These are phyloP conservation scores for Suillus americanus DNA, from an alignment of 768 basidiomycete genomes.

Conservation along the genomic window DNA sequence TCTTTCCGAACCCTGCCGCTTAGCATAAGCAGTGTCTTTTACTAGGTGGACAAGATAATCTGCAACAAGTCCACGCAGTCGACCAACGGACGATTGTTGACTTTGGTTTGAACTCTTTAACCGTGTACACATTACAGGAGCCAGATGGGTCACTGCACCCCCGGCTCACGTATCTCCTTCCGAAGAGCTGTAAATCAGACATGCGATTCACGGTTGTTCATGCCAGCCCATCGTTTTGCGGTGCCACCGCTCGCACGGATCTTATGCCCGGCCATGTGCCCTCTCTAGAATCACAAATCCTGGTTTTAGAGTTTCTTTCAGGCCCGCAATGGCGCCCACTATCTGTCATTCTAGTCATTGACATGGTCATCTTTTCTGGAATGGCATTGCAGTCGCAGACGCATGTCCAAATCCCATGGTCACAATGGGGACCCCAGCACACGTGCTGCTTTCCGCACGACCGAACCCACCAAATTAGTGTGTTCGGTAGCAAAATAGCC, in stretches of 20 bases:
- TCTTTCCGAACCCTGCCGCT: too few species aligned
- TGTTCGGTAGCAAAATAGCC: not conserved
- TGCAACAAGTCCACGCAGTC: not conserved
- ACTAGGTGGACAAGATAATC: too few species aligned
- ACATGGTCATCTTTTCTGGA: not conserved
- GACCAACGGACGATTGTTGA: not conserved
- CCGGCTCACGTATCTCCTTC: not conserved
- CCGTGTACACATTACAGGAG: not conserved
- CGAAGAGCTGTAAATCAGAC: not conserved
- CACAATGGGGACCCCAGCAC: not conserved
- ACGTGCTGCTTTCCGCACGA: not conserved
- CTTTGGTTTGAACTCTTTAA: not conserved
- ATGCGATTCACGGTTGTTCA: not conserved
- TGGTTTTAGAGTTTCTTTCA: not conserved
- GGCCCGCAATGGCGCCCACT: too few species aligned
- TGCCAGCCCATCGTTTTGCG: not conserved
- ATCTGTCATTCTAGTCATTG: not conserved
- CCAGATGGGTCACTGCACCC: not conserved
- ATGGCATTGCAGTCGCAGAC: not conserved
- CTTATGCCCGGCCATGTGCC: not conserved
- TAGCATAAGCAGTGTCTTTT: not conserved
- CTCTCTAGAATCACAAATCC: not conserved
- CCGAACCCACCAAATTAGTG: not conserved
- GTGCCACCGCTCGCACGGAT: not conserved
- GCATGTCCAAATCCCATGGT: not conserved